Conservation (phyloP, 306 rosid genomes). For the Vachellia collinsii region DNA sequence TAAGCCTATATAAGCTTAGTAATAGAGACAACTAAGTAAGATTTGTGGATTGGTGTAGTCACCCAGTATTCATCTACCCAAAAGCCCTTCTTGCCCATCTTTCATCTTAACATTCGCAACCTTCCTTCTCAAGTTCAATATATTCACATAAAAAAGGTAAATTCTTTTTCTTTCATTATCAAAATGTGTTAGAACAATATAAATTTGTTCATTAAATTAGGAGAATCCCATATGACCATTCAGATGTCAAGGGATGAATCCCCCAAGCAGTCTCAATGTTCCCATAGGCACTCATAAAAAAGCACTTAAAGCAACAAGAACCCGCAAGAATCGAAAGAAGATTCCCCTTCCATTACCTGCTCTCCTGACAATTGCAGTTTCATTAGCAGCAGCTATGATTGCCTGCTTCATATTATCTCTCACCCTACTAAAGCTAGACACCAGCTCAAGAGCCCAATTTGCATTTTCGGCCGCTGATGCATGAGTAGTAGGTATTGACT, state of each 20-base stretch:
- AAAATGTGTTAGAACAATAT: conserved; percentile 44
- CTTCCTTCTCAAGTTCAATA: conserved; percentile 8
- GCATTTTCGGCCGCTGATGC: conserved; percentile 89
- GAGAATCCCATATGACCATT: conserved; percentile 34
- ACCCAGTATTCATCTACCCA: not conserved
- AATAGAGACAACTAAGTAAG: not conserved
- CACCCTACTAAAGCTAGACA: conserved; percentile 81
- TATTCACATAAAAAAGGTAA: not conserved
- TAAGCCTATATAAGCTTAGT: not conserved
- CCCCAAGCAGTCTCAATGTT: conserved; percentile 43
- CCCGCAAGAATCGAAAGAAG: conserved; percentile 36
- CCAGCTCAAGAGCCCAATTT: conserved; percentile 65
- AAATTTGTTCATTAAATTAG: conserved; percentile 19
- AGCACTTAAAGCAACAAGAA: conserved; percentile 79
- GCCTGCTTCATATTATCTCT: conserved; percentile 43
- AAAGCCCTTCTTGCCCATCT: not conserved
- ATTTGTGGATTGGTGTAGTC: not conserved
- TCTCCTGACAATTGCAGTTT: conserved; percentile 12
- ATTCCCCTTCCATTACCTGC: not conserved
- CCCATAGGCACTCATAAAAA: conserved; percentile 63
- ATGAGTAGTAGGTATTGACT: conserved; percentile 93
- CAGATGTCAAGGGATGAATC: conserved; percentile 44
- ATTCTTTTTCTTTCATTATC: not conserved
- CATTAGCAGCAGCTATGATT: conserved; percentile 45
- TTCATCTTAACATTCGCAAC: conserved; percentile 8